phyloP scores from a whole-genome alignment of 768 basidiomycete genomes.

The Trametes cingulata region DNA sequence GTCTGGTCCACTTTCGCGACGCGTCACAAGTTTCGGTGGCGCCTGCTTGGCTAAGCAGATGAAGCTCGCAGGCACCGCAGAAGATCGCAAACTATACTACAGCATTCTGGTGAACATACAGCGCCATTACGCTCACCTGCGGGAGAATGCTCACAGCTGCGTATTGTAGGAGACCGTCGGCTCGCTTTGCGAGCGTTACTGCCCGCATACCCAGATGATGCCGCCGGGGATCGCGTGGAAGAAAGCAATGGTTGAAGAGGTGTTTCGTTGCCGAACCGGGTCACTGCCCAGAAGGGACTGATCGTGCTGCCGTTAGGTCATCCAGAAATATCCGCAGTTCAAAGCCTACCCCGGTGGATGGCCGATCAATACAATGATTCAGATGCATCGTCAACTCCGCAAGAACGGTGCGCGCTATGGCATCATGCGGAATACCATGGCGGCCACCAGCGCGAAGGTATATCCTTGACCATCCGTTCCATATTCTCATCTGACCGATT shows the following conservation, averaged over 20 bases:
- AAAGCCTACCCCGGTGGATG: background rate
- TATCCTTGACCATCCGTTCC: too few relatives aligned
- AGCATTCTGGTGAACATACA: constrained; percentile 2
- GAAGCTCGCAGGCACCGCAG: background rate
- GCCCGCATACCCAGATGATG: background rate
- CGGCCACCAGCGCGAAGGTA: background rate
- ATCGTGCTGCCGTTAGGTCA: background rate
- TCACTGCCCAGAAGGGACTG: background rate
- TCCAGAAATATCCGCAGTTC: background rate
- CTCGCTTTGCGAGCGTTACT: constrained; percentile 1
- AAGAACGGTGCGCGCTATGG: background rate
- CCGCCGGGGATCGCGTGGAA: background rate
- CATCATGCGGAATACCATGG: background rate
- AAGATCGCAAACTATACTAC: background rate
- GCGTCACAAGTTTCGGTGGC: background rate
- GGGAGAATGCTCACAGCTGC: background rate
- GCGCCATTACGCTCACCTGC: background rate
- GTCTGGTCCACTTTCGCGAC: background rate
- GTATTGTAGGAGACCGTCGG: background rate
- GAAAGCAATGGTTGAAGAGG: background rate
- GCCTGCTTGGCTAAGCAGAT: constrained; percentile 21
- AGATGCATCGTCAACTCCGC: constrained; percentile 7
- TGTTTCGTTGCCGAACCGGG: background rate
- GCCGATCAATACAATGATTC: constrained; percentile 2
- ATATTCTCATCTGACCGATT: too few relatives aligned